Base-by-base conservation (phyloP, 2,329 filamentous ascomycete species). In the Amesomyces nigricolor region DNA sequence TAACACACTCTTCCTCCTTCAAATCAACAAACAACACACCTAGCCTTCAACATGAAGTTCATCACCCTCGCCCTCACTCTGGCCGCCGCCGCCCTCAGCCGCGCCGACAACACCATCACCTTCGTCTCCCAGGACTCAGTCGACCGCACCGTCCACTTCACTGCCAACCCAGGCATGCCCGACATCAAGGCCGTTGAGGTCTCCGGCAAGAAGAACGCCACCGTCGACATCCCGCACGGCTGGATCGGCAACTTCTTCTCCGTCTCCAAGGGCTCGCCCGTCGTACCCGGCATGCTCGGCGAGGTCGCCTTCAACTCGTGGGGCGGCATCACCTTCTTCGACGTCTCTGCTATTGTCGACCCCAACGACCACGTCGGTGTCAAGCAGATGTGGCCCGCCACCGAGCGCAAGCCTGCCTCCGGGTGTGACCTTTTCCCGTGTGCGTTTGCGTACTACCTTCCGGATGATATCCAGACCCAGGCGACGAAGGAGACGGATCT, bases 81-180 rank as follows among this genome's bases (percentile, higher is more conserved):
- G 51, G 67, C 72, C 58, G 73, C 76, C 61, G 74, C 73, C 56
- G 68, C 73, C 58, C 62, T 74, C 49, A 74, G 68, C 63, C 67
- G 66, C 53, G 78, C 77, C 56, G 68, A 65, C 66, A 78, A 76
- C 69, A 70, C 70, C 37, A 70, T 86, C 64, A 81, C 78, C 62
- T 84, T 86, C 72, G 64, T 77, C 69, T 83, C 79, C 62, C 77
- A 82, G 49, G 83, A 86, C 67, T 63, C 68, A 56, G 71, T 69
- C 35, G 66, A 69, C 56, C 77, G 79, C 67, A 76, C 73, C 47
- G 63, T 83, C 67, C 62, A 75, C 70, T 80, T 81, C 70, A 80
- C 77, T 30, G 63, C 72, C 62, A 76, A 68, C 65, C 63, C 66
- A 0, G 74, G 73, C 50, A 63, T 64, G 19, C 40, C 62, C n/a